phyloP scores from a whole-genome alignment of 345 rosid genomes.

The Citrus trifoliata region DNA sequence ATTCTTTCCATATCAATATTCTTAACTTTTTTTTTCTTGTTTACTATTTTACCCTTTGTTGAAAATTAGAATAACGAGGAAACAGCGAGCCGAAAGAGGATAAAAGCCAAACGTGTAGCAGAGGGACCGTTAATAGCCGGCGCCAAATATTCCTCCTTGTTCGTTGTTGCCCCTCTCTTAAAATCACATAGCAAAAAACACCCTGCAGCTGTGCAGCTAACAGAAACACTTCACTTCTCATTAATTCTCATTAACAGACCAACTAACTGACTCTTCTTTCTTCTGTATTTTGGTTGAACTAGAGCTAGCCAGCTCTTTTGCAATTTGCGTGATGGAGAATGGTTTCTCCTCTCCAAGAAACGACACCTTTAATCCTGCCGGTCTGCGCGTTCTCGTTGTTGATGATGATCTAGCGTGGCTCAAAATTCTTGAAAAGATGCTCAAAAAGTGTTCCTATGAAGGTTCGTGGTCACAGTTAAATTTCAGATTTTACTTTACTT shows the following conservation, averaged over 20 bases:
- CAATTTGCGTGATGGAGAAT: constrained; percentile 42
- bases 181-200: constrained; percentile 26
- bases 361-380: constrained; percentile 61
- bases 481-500: constrained; percentile 2
- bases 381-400: constrained; percentile 93
- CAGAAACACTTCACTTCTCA: not conserved
- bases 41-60: not conserved
- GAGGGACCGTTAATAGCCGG: constrained; percentile 51
- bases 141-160: constrained; percentile 53
- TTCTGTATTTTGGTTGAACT: constrained; percentile 5
- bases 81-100: constrained; percentile 3
- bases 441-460: constrained; percentile 87
- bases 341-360: constrained; percentile 66
- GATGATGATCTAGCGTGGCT: constrained; percentile 97
- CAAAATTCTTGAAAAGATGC: constrained; percentile 98
- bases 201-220: constrained; percentile 3
- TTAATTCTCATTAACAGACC: not conserved
- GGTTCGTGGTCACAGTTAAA: constrained; percentile 29
- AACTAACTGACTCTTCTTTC: not conserved
- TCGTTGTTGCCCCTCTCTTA: constrained; percentile 19
- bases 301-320: not conserved
- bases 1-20: not conserved
- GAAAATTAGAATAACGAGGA: not conserved
- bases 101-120: constrained; percentile 18
- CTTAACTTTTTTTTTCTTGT: not conserved